Percentiles rank a stretch among this genome's conserved stretches.
Evolutionary conservation across 495 filamentous ascomycete genomes (phyloP).

Genomic region (Xylaria grammica): DNA sequence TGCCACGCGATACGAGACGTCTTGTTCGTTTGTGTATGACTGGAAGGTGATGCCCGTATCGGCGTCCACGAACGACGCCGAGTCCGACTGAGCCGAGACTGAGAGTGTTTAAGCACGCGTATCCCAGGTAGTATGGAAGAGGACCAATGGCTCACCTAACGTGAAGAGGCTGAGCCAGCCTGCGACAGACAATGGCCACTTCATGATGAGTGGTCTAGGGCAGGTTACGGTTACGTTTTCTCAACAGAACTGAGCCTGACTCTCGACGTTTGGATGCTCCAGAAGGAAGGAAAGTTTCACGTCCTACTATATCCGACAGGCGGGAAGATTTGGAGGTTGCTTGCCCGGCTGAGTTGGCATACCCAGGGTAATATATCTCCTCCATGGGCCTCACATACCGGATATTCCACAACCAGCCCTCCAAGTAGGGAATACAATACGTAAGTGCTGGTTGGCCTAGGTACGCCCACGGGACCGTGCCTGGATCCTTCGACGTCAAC

Average conservation of each 20-base stretch:
- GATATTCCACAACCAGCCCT: slow-evolving; percentile 8
- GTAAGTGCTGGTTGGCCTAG: neutral
- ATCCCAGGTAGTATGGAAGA: neutral
- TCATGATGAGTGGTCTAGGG: slow-evolving; percentile 8
- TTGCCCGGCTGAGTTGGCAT: slow-evolving; percentile 3
- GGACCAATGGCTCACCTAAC: slow-evolving; percentile 7
- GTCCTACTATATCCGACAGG: neutral
- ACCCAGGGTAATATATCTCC: slow-evolving; percentile 13
- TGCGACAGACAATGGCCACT: slow-evolving; percentile 21
- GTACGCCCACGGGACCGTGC: neutral
- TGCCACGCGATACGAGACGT: slow-evolving; percentile 46
- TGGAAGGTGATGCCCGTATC: slow-evolving; percentile 50
- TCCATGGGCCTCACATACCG: neutral
- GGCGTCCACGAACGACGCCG: slow-evolving; percentile 39
- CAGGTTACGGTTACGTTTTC: neutral
- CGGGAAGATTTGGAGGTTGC: neutral
- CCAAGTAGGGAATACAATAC: slow-evolving; percentile 4
- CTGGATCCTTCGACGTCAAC: neutral
- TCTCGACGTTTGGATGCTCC: neutral
- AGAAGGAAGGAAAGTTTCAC: neutral
- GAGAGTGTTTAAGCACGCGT: neutral
- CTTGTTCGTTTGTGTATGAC: slow-evolving; percentile 43
- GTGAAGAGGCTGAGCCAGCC: slow-evolving; percentile 13
- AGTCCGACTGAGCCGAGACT: slow-evolving; percentile 40
- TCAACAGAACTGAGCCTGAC: neutral